phyloP scores from a whole-genome alignment of 306 rosid genomes.

The Corylus heterophylla region DNA sequence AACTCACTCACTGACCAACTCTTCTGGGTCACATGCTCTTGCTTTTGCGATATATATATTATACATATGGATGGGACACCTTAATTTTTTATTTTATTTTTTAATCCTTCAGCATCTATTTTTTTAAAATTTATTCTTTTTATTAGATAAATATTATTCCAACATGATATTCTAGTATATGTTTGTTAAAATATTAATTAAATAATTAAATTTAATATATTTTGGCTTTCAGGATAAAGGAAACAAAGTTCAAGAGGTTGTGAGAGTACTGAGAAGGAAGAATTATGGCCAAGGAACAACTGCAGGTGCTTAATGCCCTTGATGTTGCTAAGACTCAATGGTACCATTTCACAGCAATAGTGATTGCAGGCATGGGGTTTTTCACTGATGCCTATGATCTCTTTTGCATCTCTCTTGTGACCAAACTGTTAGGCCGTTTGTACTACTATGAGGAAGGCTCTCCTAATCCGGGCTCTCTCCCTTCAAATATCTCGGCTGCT shows the following conservation, averaged over 20 bases:
- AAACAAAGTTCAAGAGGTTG: constrained; percentile 1
- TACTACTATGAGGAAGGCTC: constrained; percentile 53
- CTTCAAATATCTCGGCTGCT: constrained; percentile 70
- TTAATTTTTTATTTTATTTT: neutral
- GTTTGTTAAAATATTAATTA: too few species aligned
- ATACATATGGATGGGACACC: neutral
- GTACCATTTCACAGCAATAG: constrained; percentile 88
- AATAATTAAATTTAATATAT: neutral
- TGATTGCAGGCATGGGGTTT: constrained; percentile 93
- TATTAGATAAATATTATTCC: too few species aligned
- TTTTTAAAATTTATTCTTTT: too few species aligned
- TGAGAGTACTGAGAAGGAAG: neutral
- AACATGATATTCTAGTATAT: too few species aligned
- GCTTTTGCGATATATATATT: constrained; percentile 2
- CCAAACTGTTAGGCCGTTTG: constrained; percentile 75
- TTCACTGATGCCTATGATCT: constrained; percentile 91
- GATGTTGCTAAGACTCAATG: constrained; percentile 89
- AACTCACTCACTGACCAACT: neutral
- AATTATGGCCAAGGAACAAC: constrained; percentile 54
- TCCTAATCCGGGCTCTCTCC: constrained; percentile 56
- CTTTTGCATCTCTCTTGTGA: constrained; percentile 86
- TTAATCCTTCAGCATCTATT: too few species aligned
- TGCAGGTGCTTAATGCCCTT: constrained; percentile 70
- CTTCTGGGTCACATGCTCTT: constrained; percentile 10
- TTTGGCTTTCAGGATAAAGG: constrained; percentile 16